Percentiles rank a stretch among this genome's conserved stretches.
These are phyloP conservation scores for Gautieria morchelliformis DNA, from an alignment of 768 basidiomycete genomes.

Conservation along the genomic window DNA sequence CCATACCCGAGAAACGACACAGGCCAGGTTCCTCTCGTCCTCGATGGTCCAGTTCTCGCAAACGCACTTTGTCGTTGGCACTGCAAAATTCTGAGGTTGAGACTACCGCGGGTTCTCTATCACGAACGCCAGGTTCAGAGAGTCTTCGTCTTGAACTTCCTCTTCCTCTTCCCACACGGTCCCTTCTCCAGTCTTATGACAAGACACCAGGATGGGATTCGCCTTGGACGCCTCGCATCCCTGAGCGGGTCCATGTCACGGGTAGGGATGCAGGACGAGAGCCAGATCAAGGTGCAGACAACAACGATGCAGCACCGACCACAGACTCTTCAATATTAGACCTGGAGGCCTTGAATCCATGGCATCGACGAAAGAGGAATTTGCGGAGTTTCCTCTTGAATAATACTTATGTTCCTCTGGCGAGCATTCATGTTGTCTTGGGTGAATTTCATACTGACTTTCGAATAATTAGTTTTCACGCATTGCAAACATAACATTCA, in stretches of 20 bases:
- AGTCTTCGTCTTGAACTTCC: conserved; percentile 18
- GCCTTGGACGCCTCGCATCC: conserved; percentile 46
- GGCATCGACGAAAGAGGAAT: conserved; percentile 29
- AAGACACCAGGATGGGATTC: conserved; percentile 58
- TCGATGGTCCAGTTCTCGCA: conserved; percentile 10
- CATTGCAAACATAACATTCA: conserved; percentile 76
- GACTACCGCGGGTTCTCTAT: conserved; percentile 10
- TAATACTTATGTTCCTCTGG: conserved; percentile 73
- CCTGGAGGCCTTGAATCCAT: conserved; percentile 16
- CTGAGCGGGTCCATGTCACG: not conserved
- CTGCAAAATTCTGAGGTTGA: not conserved
- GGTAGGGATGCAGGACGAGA: not conserved
- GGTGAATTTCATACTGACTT: not conserved
- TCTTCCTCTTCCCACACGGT: conserved; percentile 18
- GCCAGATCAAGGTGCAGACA: not conserved
- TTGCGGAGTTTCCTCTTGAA: conserved; percentile 59
- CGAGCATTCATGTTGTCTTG: conserved; percentile 23
- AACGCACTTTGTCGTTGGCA: conserved; percentile 6
- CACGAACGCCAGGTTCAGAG: conserved; percentile 17
- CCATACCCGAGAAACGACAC: not conserved
- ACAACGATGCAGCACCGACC: not conserved
- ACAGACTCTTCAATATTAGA: conserved; percentile 6
- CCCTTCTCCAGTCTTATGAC: conserved; percentile 46
- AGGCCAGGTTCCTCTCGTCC: not conserved
- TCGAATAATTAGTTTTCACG: conserved; percentile 56